Evolutionary conservation across 768 basidiomycete genomes (phyloP), one percentile per base, ranked within the genome.

Genomic region (Erythrobasidium yunnanense): DNA sequence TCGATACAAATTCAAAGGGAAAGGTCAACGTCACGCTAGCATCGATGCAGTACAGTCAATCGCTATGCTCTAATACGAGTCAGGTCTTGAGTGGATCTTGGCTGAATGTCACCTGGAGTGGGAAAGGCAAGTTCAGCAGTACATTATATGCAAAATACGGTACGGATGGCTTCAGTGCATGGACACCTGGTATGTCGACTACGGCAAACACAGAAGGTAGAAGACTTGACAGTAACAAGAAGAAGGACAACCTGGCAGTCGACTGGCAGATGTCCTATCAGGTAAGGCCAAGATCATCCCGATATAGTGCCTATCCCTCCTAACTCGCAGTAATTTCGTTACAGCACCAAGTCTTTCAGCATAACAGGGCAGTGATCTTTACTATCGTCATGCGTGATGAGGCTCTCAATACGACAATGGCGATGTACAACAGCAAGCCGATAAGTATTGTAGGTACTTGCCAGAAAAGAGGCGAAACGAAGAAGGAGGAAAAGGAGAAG

Each of bases 351-450:
- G 49, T 51, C 23, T 25, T 13, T 13, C 23, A 13, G 49, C 25
- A 51, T 23, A 13, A 51, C 11, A 51, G 25, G 49, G 49, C 11
- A 13, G 23, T 51, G 17, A 51, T 51, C 13, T 51, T 51, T 25
- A 51, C 49, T 7, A 23, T 51, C 7, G 22, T 13, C 8, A 15
- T 13, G 49, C 23, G 11, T 23, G 49, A 51, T 25, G 49, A 25
- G 13, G 49, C 79, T 80, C 17, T 18, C 17, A 25, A 51, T 23
- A 25, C 22, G 29, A 47, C 62, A 15, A 35, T 65, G 8, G 45
- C 62, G 4, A 20, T n/a, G 4, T 33, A 33, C 22, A 52, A 54
- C 20, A 38, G n/a, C 35, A 49, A 46, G 32, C 47, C n/a, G 22
- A 27, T 46, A 32, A 49, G n/a, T 17, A 23, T 50, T 18, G 45